phyloP scores from a whole-genome alignment of 1,139 yeast genomes.

The Suhomyces wounanorum region DNA sequence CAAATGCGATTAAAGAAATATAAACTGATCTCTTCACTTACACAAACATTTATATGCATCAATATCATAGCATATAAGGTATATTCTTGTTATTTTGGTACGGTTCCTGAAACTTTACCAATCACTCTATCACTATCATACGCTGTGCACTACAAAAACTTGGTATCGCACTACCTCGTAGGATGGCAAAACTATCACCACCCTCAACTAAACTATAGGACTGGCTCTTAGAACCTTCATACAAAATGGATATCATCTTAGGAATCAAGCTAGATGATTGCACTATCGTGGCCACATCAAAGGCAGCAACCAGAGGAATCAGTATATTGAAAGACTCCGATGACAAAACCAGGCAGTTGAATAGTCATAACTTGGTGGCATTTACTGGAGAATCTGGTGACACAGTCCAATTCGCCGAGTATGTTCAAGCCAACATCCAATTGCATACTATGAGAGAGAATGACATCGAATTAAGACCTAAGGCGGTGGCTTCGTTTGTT shows the following conservation, averaged over 20 bases:
- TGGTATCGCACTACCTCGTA: conserved; percentile 6
- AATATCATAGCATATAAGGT: too few species aligned
- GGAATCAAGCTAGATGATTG: conserved; percentile 83
- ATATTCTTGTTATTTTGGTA: too few species aligned
- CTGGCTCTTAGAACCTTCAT: not conserved
- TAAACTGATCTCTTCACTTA: too few species aligned
- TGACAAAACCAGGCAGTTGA: conserved; percentile 81
- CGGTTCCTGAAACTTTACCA: too few species aligned
- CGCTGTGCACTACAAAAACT: not conserved
- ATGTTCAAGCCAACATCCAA: conserved; percentile 88
- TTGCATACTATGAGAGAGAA: conserved; percentile 86
- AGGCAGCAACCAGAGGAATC: conserved; percentile 92
- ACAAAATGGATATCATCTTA: conserved; percentile 79
- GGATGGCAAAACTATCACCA: conserved; percentile 11
- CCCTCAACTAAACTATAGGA: not conserved
- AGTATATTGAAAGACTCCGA: conserved; percentile 83
- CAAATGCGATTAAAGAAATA: too few species aligned
- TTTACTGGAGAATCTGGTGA: conserved; percentile 97
- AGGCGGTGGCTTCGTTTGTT: conserved; percentile 85
- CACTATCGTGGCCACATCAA: conserved; percentile 87
- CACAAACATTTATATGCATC: too few species aligned
- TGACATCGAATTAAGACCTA: conserved; percentile 71
- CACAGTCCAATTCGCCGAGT: conserved; percentile 95
- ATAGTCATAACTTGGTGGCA: conserved; percentile 80
- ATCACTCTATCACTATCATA: not conserved